Evolutionary conservation across 1,284 basidiomycete species (phyloP).

Genomic region (Ustilago sp.): DNA sequence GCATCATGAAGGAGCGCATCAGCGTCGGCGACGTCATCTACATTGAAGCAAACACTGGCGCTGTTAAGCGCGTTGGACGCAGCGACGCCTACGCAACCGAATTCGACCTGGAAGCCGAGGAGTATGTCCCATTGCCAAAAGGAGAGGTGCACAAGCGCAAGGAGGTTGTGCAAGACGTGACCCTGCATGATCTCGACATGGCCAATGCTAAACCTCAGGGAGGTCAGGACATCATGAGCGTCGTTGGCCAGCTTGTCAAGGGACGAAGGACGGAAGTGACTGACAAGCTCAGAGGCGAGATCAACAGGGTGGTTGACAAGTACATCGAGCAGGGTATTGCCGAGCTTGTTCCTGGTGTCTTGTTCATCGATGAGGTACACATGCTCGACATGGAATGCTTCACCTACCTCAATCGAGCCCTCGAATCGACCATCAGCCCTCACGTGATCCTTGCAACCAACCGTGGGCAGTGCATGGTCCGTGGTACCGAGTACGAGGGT

Average conservation of each 20-base stretch:
- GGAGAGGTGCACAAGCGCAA: slow-evolving; percentile 98
- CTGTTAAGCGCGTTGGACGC: slow-evolving; percentile 96
- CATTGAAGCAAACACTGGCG: slow-evolving; percentile 92
- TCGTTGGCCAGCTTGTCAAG: slow-evolving; percentile 97
- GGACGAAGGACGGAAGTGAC: slow-evolving; percentile 95
- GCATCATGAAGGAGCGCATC: slow-evolving; percentile 96
- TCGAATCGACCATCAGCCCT: slow-evolving; percentile 95
- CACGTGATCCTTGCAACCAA: slow-evolving; percentile 98
- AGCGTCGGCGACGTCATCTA: slow-evolving; percentile 97
- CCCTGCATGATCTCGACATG: slow-evolving; percentile 93
- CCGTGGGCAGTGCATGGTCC: slow-evolving; percentile 88
- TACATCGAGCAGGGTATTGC: slow-evolving; percentile 99
- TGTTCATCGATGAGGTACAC: slow-evolving; percentile 99
- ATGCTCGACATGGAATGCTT: slow-evolving; percentile 99
- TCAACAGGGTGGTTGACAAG: slow-evolving; percentile 97
- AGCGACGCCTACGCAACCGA: slow-evolving; percentile 99
- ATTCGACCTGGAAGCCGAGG: slow-evolving; percentile 97
- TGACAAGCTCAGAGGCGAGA: slow-evolving; percentile 92
- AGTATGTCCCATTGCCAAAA: slow-evolving; percentile 96
- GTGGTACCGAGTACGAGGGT: slow-evolving; percentile 78
- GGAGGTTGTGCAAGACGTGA: slow-evolving; percentile 97
- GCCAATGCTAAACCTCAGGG: slow-evolving; percentile 93
- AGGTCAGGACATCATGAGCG: slow-evolving; percentile 98
- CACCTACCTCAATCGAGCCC: slow-evolving; percentile 94
- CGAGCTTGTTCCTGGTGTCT: slow-evolving; percentile 94